These are phyloP conservation scores for Vaccinium macrocarpon DNA, from an alignment of 148 eudicot genomes.

Conservation along the genomic window DNA sequence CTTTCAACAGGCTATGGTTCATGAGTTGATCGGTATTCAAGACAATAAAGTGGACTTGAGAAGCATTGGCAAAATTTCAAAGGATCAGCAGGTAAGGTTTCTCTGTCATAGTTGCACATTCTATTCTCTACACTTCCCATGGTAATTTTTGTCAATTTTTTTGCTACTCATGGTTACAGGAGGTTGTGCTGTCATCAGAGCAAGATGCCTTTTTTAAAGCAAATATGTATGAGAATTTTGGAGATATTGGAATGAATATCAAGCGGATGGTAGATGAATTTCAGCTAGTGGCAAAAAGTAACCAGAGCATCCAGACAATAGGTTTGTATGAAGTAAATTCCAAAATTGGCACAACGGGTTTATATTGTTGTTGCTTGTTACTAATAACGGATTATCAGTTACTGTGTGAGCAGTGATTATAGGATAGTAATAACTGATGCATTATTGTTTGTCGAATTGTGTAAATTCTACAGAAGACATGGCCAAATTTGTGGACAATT, in stretches of 20 bases:
- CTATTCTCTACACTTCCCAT: neutral
- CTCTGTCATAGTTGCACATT: neutral
- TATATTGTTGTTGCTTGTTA: neutral
- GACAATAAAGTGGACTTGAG: conserved; percentile 92
- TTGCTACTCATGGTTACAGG: conserved; percentile 40
- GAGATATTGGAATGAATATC: conserved; percentile 96
- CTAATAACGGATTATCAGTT: neutral
- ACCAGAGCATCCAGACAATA: conserved; percentile 92
- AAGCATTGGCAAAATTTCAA: conserved; percentile 58
- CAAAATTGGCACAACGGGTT: neutral
- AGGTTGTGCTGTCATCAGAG: conserved; percentile 89
- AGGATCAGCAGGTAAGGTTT: conserved; percentile 74
- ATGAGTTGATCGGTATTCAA: conserved; percentile 88
- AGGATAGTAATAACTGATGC: neutral
- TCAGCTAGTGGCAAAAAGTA: conserved; percentile 93
- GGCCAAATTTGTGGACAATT: conserved; percentile 99
- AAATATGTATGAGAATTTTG: conserved; percentile 96
- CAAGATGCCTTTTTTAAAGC: conserved; percentile 92
- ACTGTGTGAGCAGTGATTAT: neutral
- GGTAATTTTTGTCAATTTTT: neutral
- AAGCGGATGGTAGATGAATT: conserved; percentile 97
- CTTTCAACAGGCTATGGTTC: conserved; percentile 83
- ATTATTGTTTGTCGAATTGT: conserved; percentile 9
- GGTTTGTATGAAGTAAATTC: conserved; percentile 45
- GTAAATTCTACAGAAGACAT: conserved; percentile 76